Base-by-base conservation (phyloP, 768 basidiomycete genomes). In the Coprinellus micaceus region DNA sequence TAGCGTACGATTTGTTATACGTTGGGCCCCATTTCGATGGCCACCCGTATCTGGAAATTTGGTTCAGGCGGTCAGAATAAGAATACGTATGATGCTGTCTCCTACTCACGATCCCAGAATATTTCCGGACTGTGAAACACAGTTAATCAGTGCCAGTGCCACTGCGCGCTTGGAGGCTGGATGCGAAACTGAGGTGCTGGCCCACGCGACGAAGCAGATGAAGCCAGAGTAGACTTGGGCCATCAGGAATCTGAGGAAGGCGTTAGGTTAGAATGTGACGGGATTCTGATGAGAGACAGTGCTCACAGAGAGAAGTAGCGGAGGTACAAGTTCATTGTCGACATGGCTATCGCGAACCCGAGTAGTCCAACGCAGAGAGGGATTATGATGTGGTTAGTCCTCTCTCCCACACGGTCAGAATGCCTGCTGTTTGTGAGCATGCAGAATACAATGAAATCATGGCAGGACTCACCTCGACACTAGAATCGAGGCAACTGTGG, bases 81-180 rank as follows among this genome's bases (percentile, higher is more conserved):
- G n/a, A 25, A 57, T 13, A 44, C 41, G 47, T 26, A 47, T 12
- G 48, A 43, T 15, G 11, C 57, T 39, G 17, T 21, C 25, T 29
- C 22, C 11, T 17, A 81, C 83, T 73, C 75, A 94, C 76, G 91
- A 86, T 59, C 93, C 93, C 41, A 84, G 73, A 40, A 96, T 78
- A 71, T 95, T 95, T 0, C 94, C 94, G 2, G 91, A 76, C 64
- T 91, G 85, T 9, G 87, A 86, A 64, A 91, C 83, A 40, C 86
- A 82, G 68, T 94, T 93, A 63, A 94, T 82, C 58, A 90, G 71
- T 1, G 91, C 93, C 47, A 96, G 76, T 12, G 87, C 87, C n/a
- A 94, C 87, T 2, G 93, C 89, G 4, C 93, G 85, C 70, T 94
- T 95, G n/a, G 86, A 83, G 4, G 91, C 79, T 24, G 93, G 85